Evolutionary conservation across 108 stramenopile genomes (phyloP), one percentile per base, ranked within the genome.

Genomic region (Asterionellopsis glacialis): DNA sequence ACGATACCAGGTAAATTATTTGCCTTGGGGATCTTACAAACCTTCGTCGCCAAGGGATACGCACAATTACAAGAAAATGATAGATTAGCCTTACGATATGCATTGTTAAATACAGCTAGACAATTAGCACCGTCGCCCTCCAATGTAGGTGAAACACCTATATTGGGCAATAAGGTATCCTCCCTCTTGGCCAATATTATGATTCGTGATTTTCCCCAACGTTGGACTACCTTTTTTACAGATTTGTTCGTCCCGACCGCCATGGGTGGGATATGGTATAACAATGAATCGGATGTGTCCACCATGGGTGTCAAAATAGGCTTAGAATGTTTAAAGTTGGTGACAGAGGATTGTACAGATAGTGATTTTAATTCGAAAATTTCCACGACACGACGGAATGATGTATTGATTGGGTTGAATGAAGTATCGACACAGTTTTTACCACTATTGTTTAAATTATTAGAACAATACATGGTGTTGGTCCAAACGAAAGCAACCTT

Each of bases 301-400:
- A 55, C 45, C 14, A 67, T 81, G 43, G 92, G 88, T 13, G 81
- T 84, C 28, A 81, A 77, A 54, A 84, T 89, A 60, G 83, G 85
- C 60, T 64, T 93, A 45, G 84, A 93, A 65, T 76, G 85, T 47
- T 59, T 90, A 19, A 71, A 76, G 62, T 65, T 89, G 50, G 76
- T 91, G 40, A 87, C 85, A 0, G 93, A 94, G 64, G 90, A 94
- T 81, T 91, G 90, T 63, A 91, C 90, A n/a, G 93, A 94, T 68
- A 77, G 80, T 53, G 93, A 94, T 67, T 94, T 85, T 73, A 94
- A 94, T 74, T 55, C 87, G 57, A 94, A 86, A 82, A 89, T 94
- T 53, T 87, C 88, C 18, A 90, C 90, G 0, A 50, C 76, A 43
- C 62, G 90, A 49, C 76, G 93, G 55, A 94, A 94, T 57, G 93